Evolutionary conservation across 2,329 filamentous ascomycete genomes (phyloP).

Genomic region (Diplodia intermedia): DNA sequence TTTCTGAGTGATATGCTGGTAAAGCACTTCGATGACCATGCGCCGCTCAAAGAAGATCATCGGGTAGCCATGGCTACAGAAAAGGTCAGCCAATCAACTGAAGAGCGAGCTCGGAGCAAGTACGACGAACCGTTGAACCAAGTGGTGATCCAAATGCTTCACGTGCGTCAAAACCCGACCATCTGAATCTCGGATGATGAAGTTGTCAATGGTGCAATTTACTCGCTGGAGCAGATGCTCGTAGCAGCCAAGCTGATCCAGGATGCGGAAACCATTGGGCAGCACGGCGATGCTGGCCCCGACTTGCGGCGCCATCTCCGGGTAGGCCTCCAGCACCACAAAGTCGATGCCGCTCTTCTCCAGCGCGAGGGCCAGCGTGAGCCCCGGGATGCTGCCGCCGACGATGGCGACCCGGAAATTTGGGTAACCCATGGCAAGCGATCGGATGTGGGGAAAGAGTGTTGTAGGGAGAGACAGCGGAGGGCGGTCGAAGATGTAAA

Average conservation of each 20-base stretch:
- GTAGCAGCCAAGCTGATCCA: constrained; percentile 39
- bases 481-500: neutral
- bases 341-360: constrained; percentile 25
- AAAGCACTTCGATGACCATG: constrained; percentile 36
- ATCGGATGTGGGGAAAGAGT: neutral
- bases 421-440: neutral
- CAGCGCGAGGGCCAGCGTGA: constrained; percentile 23
- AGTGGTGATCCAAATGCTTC: constrained; percentile 3
- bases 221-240: constrained; percentile 9
- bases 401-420: constrained; percentile 20
- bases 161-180: neutral
- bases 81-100: neutral
- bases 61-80: constrained; percentile 32
- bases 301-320: constrained; percentile 36
- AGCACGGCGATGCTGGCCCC: constrained; percentile 37
- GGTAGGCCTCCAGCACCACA: constrained; percentile 36
- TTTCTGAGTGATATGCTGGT: constrained; percentile 38
- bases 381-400: constrained; percentile 31
- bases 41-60: constrained; percentile 32
- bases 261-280: constrained; percentile 36
- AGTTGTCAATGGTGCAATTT: constrained; percentile 11
- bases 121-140: neutral
- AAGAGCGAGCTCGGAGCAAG: neutral
- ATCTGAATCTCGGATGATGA: constrained; percentile 3
- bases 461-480: neutral